phyloP scores from a whole-genome alignment of 495 filamentous ascomycete genomes.

The Pseudevernia furfuracea region DNA sequence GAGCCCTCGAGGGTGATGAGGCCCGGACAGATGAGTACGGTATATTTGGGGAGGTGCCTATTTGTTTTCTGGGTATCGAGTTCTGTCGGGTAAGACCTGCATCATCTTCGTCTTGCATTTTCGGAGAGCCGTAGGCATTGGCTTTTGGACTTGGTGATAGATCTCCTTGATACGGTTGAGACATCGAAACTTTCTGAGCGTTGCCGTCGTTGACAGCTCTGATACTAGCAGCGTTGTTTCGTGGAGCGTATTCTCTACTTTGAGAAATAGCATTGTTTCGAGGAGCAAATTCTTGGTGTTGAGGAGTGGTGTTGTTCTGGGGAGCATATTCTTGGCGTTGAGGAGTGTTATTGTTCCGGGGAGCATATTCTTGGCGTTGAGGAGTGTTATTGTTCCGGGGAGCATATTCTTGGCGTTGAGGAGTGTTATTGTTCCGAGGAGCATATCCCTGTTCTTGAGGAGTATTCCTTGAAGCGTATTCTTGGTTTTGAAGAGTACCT shows the following conservation, averaged over 20 bases:
- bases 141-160: background rate
- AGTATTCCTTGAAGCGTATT: background rate
- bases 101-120: slow-evolving; percentile 2
- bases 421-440: background rate
- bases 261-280: background rate
- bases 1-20: background rate
- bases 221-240: background rate
- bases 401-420: background rate
- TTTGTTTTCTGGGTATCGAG: slow-evolving; percentile 20
- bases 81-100: slow-evolving; percentile 8
- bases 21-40: slow-evolving; percentile 8
- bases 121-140: background rate
- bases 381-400: background rate
- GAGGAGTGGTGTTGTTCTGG: background rate
- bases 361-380: background rate
- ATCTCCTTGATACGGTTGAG: background rate
- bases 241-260: background rate
- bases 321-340: background rate
- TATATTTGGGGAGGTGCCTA: slow-evolving; percentile 11
- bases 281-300: background rate
- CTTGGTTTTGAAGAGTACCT: slow-evolving; percentile 5
- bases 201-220: background rate
- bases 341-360: background rate
- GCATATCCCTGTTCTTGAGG: background rate
- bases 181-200: background rate